These are phyloP conservation scores for Astrothelium subdiscretum DNA, from an alignment of 495 filamentous ascomycete genomes.

Conservation along the genomic window DNA sequence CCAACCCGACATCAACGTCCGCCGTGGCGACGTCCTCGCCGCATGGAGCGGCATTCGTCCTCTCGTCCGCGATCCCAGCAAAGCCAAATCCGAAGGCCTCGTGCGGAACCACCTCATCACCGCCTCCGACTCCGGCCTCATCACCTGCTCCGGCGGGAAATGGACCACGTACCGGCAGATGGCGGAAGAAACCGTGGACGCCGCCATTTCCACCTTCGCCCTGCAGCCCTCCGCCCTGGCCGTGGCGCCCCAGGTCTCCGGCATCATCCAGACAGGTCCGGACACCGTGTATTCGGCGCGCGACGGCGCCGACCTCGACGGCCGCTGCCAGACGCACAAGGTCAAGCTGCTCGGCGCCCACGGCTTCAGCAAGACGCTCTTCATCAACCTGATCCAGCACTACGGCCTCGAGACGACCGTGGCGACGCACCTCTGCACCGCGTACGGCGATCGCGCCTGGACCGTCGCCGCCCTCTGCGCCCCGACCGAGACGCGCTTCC, in stretches of 20 bases:
- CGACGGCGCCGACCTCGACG: conserved; percentile 65
- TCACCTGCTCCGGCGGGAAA: conserved; percentile 95
- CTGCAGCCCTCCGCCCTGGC: conserved; percentile 49
- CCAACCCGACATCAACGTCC: conserved; percentile 84
- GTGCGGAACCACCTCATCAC: conserved; percentile 93
- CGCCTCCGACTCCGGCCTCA: conserved; percentile 69
- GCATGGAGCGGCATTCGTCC: conserved; percentile 94
- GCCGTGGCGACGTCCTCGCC: conserved; percentile 86
- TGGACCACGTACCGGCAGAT: conserved; percentile 99
- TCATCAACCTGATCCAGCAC: conserved; percentile 97
- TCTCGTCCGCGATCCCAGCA: conserved; percentile 87
- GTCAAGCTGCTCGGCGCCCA: conserved; percentile 88
- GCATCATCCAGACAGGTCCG: conserved; percentile 34
- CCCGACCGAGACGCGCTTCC: conserved; percentile 75
- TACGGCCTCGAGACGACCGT: conserved; percentile 94
- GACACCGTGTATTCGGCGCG: conserved; percentile 11
- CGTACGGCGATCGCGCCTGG: conserved; percentile 95
- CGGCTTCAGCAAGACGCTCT: conserved; percentile 87
- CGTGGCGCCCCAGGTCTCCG: conserved; percentile 60
- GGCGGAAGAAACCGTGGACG: conserved; percentile 94
- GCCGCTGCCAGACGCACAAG: conserved; percentile 80
- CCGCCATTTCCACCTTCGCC: conserved; percentile 66
- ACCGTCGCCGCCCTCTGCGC: conserved; percentile 76
- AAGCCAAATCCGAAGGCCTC: conserved; percentile 84
- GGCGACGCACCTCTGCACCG: conserved; percentile 75